phyloP scores from a whole-genome alignment of 163 green algal genomes.

The Volvox carteri region DNA sequence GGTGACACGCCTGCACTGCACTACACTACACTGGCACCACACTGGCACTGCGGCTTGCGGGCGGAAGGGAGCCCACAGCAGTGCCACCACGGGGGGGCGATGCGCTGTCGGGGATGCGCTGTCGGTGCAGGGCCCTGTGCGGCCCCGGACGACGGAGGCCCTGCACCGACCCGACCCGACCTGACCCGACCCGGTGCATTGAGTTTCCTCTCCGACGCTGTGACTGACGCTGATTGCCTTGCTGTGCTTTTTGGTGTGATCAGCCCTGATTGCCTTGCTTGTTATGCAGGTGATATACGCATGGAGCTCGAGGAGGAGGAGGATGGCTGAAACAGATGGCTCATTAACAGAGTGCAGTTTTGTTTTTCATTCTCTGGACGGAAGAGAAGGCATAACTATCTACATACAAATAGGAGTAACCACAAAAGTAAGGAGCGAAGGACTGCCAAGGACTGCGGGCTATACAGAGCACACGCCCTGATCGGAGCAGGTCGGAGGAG shows the following conservation, averaged over 20 bases:
- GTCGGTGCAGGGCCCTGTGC: neutral
- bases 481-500: neutral
- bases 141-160: neutral
- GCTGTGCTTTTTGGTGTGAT: neutral
- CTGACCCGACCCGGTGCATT: too few relatives aligned
- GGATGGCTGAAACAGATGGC: neutral
- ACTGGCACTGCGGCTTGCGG: too few relatives aligned
- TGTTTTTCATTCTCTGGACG: too few relatives aligned
- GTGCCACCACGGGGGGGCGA: too few relatives aligned
- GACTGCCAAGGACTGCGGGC: neutral
- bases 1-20: too few relatives aligned
- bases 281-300: neutral
- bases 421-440: neutral
- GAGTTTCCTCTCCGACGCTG: too few relatives aligned
- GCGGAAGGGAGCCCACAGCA: too few relatives aligned
- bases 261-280: neutral
- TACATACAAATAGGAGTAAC: too few relatives aligned
- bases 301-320: conserved; percentile 29
- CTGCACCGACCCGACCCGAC: too few relatives aligned
- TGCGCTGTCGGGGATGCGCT: neutral
- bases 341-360: too few relatives aligned
- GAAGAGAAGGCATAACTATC: too few relatives aligned
- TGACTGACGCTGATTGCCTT: neutral
- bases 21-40: too few relatives aligned
- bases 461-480: neutral